These are phyloP conservation scores for Amylostereum areolatum DNA, from an alignment of 1,284 basidiomycete species.

Conservation along the genomic window DNA sequence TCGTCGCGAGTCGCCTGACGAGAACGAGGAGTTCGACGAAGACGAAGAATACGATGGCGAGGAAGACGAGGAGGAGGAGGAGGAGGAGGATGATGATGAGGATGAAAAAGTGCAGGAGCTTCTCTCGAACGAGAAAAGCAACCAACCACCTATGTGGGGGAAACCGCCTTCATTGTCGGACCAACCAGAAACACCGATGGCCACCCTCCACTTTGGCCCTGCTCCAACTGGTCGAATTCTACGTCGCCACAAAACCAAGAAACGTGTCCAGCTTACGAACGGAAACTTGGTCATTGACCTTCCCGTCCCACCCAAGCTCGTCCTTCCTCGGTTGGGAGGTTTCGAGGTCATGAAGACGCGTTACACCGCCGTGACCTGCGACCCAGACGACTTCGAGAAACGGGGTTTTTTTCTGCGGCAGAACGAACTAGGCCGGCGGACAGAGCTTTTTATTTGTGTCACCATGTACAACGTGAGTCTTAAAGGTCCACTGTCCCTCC, in stretches of 20 bases:
- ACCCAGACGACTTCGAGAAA: conserved; percentile 88
- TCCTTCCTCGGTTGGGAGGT: conserved; percentile 76
- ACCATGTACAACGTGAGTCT: conserved; percentile 90
- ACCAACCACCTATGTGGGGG: conserved; percentile 3
- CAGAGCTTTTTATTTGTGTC: conserved; percentile 91
- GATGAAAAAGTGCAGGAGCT: neutral
- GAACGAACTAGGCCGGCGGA: conserved; percentile 73
- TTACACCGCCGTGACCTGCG: conserved; percentile 87
- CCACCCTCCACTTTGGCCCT: conserved; percentile 83
- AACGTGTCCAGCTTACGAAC: conserved; percentile 67
- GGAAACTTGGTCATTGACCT: conserved; percentile 87
- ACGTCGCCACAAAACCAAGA: conserved; percentile 69
- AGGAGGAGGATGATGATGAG: conserved; percentile 3
- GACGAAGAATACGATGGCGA: conserved; percentile 12
- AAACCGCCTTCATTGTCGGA: no score
- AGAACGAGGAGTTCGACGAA: conserved; percentile 8
- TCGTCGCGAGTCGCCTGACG: no score
- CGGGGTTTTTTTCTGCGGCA: conserved; percentile 85
- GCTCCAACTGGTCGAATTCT: conserved; percentile 75
- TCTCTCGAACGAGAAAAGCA: neutral
- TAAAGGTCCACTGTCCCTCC: neutral
- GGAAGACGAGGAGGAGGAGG: conserved; percentile 23
- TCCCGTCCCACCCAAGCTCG: conserved; percentile 78
- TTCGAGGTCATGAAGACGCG: conserved; percentile 82
- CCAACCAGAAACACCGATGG: no score